Evolutionary conservation across 139 green algal genomes (phyloP).

Genomic region (Chlamydomonas sp.): DNA sequence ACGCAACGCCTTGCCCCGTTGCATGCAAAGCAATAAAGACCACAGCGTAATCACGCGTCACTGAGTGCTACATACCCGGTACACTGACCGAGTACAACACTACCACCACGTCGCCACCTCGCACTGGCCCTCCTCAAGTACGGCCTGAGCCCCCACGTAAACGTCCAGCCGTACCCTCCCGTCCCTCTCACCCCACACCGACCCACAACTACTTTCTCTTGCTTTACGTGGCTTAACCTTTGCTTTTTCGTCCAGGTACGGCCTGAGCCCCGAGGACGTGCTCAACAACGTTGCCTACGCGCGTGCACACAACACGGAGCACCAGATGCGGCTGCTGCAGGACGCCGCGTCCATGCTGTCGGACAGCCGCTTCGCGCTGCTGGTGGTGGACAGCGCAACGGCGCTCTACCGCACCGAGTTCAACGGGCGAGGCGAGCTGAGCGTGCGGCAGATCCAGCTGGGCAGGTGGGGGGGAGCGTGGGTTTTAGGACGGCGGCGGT

Average conservation of each 20-base stretch:
- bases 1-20: no score
- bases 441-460: constrained; percentile 83
- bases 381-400: constrained; percentile 96
- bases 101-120: no score
- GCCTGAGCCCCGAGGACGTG: constrained; percentile 89
- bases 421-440: constrained; percentile 91
- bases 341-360: constrained; percentile 94
- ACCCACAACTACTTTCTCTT: no score
- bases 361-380: constrained; percentile 90
- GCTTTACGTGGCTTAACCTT: no score
- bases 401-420: constrained; percentile 92
- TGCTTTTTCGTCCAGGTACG: constrained; percentile 61
- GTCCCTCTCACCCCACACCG: no score
- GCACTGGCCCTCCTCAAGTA: no score
- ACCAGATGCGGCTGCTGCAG: constrained; percentile 93
- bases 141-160: no score
- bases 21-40: no score
- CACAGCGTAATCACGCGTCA: no score
- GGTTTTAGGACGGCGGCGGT: not conserved
- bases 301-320: constrained; percentile 98
- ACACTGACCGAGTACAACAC: no score
- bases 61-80: no score
- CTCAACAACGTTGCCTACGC: constrained; percentile 99
- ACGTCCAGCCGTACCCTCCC: no score
- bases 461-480: constrained; percentile 1